phyloP scores from a whole-genome alignment of 2,329 filamentous ascomycete species.

The Chaetothyriales sp. region DNA sequence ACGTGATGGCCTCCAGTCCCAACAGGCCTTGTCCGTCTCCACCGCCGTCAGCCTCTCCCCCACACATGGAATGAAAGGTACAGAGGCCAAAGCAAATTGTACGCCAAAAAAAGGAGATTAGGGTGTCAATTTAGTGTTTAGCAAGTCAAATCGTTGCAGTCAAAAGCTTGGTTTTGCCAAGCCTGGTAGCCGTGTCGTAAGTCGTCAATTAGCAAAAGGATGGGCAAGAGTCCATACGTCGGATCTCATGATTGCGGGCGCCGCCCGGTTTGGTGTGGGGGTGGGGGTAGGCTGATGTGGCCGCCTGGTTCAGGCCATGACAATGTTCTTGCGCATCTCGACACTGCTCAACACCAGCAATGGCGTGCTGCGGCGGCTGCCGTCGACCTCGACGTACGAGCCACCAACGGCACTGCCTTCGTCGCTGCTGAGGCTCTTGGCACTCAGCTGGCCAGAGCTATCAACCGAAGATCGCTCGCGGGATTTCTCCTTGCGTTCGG shows the following conservation, averaged over 20 bases:
- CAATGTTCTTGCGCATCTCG: slow-evolving; percentile 70
- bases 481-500: slow-evolving; percentile 66
- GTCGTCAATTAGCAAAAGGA: not conserved
- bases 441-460: slow-evolving; percentile 35
- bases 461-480: slow-evolving; percentile 42
- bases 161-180: not conserved
- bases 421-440: slow-evolving; percentile 54
- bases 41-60: not conserved
- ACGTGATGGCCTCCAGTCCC: not conserved
- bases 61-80: not conserved
- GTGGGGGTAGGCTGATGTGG: not conserved
- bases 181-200: not conserved
- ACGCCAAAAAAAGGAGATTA: not conserved
- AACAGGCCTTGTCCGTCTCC: not conserved
- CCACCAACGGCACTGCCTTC: slow-evolving; percentile 43
- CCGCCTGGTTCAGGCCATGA: slow-evolving; percentile 1
- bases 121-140: not conserved
- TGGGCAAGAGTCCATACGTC: not conserved
- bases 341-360: slow-evolving; percentile 77
- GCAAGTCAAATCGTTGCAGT: not conserved
- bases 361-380: slow-evolving; percentile 62
- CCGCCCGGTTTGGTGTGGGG: not conserved
- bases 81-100: not conserved
- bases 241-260: not conserved
- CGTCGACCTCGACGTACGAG: slow-evolving; percentile 41